A percentile compares a stretch with the other conserved stretches of the same genome.
phyloP scores from a whole-genome alignment of 2,329 filamentous ascomycete species.

The Metarhizium rileyi region DNA sequence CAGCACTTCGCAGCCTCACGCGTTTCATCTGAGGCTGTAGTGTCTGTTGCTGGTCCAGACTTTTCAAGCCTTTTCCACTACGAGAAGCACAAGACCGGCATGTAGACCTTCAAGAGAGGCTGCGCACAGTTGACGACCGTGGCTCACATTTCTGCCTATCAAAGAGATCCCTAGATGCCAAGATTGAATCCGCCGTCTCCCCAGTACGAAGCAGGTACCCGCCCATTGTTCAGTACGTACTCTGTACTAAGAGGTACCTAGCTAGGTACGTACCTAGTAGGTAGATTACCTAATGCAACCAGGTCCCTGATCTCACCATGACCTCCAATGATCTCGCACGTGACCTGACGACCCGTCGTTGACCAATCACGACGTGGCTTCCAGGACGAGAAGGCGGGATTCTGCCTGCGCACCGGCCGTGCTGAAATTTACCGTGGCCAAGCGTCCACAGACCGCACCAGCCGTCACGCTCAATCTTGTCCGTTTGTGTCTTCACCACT shows the following conservation, averaged over 20 bases:
- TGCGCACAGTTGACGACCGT: no score
- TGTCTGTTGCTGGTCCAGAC: background rate
- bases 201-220: no score
- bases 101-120: no score
- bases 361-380: slow-evolving; percentile 1
- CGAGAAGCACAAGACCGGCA: no score
- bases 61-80: background rate
- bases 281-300: background rate
- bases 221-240: no score
- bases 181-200: no score
- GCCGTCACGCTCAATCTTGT: slow-evolving; percentile 41
- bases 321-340: background rate
- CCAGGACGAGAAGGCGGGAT: slow-evolving; percentile 17
- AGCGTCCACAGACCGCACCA: slow-evolving; percentile 30
- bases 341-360: background rate
- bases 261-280: background rate
- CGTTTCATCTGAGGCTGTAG: slow-evolving; percentile 2
- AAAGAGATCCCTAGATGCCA: no score
- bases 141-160: no score
- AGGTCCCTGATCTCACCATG: background rate
- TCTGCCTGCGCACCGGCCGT: slow-evolving; percentile 24
- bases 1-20: slow-evolving; percentile 11
- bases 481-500: slow-evolving; percentile 43
- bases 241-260: background rate
- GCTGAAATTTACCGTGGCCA: slow-evolving; percentile 34